Base-by-base conservation (phyloP, 139 green algal species). In the Chlorella ohadii region DNA sequence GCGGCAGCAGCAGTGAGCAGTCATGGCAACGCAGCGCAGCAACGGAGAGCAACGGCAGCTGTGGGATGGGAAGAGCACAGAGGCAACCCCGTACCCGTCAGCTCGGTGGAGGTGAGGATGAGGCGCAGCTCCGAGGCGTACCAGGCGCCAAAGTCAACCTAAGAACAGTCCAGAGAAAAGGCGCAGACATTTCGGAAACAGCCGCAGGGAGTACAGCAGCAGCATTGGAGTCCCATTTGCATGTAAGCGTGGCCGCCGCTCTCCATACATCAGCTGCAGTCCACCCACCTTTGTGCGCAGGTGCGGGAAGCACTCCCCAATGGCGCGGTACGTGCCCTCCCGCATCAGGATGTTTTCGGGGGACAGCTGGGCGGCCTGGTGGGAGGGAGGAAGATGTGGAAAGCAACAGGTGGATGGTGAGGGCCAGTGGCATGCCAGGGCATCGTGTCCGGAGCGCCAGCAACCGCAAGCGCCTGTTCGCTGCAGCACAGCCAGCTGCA, bases 281-380 rank as follows among this genome's bases (percentile, higher is more conserved):
- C 33, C 19, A n/a, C 73, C 16, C 59, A 72, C 76, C 36, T 91
- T 86, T 12, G 78, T 33, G n/a, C 82, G 78, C 23, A 96, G 82
- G 75, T 96, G 93, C 34, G 78, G 87, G 87, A 92, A 96, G 72
- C 92, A 93, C 88, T 97, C 94, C 1, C 94, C 94, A 17, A 97
- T 89, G 65, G 85, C 86, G 47, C 93, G 78, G 83, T 95, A 96
- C 57, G 84, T 90, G 11, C 92, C 93, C 88, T 96, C 93, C 47
- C 89, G 63, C 79, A 92, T 73, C 56, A 96, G 87, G 33, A 94
- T 80, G 17, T 70, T 82, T 28, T 93, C 88, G 15, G 78, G 66
- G 19, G 61, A 76, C 33, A 83, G 81, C 23, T 76, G 34, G 78
- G 84, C 68, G 6, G 77, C 68, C 82, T 90, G 67, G 19, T 41